Evolutionary conservation across 768 basidiomycete species (phyloP).

Genomic region (Coprinopsis sp.): DNA sequence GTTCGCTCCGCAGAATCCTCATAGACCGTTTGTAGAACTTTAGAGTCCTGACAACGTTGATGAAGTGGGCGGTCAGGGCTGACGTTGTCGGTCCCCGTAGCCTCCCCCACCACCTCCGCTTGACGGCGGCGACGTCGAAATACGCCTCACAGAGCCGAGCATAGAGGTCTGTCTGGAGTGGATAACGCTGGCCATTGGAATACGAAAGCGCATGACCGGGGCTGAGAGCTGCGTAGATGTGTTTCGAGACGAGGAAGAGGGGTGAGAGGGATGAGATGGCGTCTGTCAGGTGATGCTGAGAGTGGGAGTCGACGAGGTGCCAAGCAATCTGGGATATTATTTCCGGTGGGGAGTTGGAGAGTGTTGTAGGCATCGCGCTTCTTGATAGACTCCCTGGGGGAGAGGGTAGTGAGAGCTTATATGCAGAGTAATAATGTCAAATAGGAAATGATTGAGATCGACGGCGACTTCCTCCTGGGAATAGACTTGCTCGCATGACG

Average conservation of each 20-base stretch:
- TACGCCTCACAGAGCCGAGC: slow-evolving; percentile 5
- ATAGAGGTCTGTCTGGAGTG: slow-evolving; percentile 1
- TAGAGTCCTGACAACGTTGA: background rate
- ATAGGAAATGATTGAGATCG: no score
- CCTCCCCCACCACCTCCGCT: slow-evolving; percentile 1
- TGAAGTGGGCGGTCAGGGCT: slow-evolving; percentile 1
- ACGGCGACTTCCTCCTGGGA: no score
- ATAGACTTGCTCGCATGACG: no score
- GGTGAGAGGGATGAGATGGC: no score
- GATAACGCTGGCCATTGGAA: background rate
- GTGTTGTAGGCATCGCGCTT: no score
- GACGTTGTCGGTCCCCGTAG: background rate
- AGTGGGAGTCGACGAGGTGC: no score
- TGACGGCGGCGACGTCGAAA: slow-evolving; percentile 6
- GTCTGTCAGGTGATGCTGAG: no score
- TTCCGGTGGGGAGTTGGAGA: no score
- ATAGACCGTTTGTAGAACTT: background rate
- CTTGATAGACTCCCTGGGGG: no score
- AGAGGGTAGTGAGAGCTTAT: no score
- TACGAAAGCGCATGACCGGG: slow-evolving; percentile 1
- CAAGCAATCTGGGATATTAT: no score
- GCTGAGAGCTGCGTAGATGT: background rate
- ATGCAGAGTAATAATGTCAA: no score
- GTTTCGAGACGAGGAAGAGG: slow-evolving; percentile 1
- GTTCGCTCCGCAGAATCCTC: background rate